Conservation (phyloP, 2,329 filamentous ascomycete genomes). For the Colletotrichum sojae region DNA sequence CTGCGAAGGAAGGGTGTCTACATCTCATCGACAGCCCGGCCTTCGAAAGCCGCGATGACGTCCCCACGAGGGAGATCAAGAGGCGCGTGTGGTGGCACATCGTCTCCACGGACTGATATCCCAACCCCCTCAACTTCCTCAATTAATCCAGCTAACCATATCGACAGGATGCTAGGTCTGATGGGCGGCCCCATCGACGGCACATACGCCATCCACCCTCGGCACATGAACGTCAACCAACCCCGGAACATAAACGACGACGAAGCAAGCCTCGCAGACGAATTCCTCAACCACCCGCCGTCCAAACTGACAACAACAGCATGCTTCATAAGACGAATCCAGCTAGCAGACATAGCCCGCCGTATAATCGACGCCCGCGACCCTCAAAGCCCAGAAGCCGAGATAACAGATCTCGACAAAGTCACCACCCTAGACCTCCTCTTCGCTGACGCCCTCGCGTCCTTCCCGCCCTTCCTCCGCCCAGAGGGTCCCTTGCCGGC, state of each 20-base stretch:
- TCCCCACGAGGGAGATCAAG: slow-evolving; percentile 52
- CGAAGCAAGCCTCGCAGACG: slow-evolving; percentile 50
- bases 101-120: slow-evolving; percentile 56
- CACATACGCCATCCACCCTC: slow-evolving; percentile 54
- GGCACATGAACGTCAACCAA: slow-evolving; percentile 55
- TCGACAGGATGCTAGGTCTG: slow-evolving; percentile 52
- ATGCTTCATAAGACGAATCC: slow-evolving; percentile 55
- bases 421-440: slow-evolving; percentile 51
- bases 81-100: slow-evolving; percentile 62
- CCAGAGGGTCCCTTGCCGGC: slow-evolving; percentile 36
- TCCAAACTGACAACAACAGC: slow-evolving; percentile 53
- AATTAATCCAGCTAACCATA: background rate
- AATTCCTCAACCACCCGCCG: slow-evolving; percentile 48
- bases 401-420: slow-evolving; percentile 49
- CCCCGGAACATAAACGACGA: slow-evolving; percentile 57
- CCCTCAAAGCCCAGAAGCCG: slow-evolving; percentile 45
- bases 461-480: slow-evolving; percentile 42
- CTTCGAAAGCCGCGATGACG: slow-evolving; percentile 43
- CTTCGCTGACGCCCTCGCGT: slow-evolving; percentile 42
- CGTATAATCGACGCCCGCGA: slow-evolving; percentile 51
- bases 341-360: slow-evolving; percentile 54
- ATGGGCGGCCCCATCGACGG: slow-evolving; percentile 53
- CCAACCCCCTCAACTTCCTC: background rate
- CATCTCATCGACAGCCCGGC: slow-evolving; percentile 56
- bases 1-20: slow-evolving; percentile 51